Evolutionary conservation across 108 stramenopile genomes (phyloP), one percentile per base, ranked within the genome.

Genomic region (Nitzschia sp.): DNA sequence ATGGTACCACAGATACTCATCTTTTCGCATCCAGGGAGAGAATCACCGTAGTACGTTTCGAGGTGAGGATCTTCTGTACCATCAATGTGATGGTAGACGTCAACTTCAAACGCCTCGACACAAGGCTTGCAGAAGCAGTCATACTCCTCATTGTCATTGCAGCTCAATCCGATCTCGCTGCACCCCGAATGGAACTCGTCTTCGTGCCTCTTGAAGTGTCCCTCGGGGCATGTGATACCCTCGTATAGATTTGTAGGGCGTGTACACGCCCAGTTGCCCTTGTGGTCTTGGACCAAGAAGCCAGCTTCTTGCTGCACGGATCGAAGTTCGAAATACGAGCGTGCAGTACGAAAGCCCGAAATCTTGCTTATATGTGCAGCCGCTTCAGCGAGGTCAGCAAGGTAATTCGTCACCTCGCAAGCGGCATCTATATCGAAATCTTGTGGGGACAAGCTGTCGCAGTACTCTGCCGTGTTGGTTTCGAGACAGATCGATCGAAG

Each of bases 91-190:
- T 58, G 53, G 32, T 58, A 75, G 28, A 75, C 74, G 41, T 75
- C 68, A 23, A 75, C 68, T 46, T 75, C 74, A 33, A 63, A 75
- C n/a, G 68, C 74, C 36, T 63, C 63, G 53, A 72, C 36, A 45
- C 74, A 75, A 9, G 74, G 74, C 26, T 55, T 68, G 68, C 74
- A 75, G n/a, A 75, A 26, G 50, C 74, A 75, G 33, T 68, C 53
- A 21, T 63, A 63, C 52, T 35, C 54, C 9, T n/a, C 32, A 11
- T 34, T 34, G 25, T 61, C 73, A 25, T 41, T 35, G 38, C 59
- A 60, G 22, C 19, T 38, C 36, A 60, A 22, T 8, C 36, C 59
- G 5, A 11, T 35, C 21, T 38, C 11, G 3, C 6, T 21, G 23
- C 59, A 60, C 4, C 35, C 33, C 2, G 35, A 2, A 3, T 19